Percentiles rank a stretch among this genome's conserved stretches.
phyloP scores from a whole-genome alignment of 768 basidiomycete genomes.

The Crepidotus variabilis region DNA sequence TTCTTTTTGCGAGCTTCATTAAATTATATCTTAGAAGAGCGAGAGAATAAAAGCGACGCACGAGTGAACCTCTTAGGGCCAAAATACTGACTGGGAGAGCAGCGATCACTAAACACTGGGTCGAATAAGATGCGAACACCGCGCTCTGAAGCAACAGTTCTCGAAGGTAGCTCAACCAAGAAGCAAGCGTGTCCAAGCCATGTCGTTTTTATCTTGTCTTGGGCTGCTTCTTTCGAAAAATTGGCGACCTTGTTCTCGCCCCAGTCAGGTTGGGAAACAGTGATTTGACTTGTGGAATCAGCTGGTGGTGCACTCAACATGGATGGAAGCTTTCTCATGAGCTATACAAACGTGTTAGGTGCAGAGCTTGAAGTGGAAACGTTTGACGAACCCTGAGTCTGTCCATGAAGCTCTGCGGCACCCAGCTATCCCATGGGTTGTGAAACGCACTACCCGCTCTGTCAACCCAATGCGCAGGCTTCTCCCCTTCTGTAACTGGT shows the following conservation, averaged over 20 bases:
- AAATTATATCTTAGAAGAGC: neutral
- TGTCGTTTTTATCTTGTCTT: constrained; percentile 42
- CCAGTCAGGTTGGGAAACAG: constrained; percentile 37
- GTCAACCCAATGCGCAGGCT: constrained; percentile 24
- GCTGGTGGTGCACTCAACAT: constrained; percentile 13
- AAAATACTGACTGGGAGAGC: constrained; percentile 40
- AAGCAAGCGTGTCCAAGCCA: constrained; percentile 58
- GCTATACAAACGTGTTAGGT: neutral
- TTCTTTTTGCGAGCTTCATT: constrained; percentile 19
- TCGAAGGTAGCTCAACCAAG: constrained; percentile 44
- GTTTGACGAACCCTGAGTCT: constrained; percentile 12
- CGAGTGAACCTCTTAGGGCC: constrained; percentile 49
- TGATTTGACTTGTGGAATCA: constrained; percentile 17
- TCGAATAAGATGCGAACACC: constrained; percentile 51
- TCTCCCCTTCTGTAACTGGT: constrained; percentile 7
- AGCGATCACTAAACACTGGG: constrained; percentile 49
- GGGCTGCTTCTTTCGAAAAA: constrained; percentile 11
- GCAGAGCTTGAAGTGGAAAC: neutral
- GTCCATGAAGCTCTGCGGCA: constrained; percentile 11
- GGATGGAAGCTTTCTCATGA: constrained; percentile 7
- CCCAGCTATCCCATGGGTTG: constrained; percentile 28
- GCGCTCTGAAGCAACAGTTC: constrained; percentile 18
- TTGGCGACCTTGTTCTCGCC: constrained; percentile 14
- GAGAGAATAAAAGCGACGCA: constrained; percentile 20
- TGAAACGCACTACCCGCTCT: constrained; percentile 16